Base-by-base conservation (phyloP, 1,139 yeast genomes). In the Nadsonia starkeyi-henricii region DNA sequence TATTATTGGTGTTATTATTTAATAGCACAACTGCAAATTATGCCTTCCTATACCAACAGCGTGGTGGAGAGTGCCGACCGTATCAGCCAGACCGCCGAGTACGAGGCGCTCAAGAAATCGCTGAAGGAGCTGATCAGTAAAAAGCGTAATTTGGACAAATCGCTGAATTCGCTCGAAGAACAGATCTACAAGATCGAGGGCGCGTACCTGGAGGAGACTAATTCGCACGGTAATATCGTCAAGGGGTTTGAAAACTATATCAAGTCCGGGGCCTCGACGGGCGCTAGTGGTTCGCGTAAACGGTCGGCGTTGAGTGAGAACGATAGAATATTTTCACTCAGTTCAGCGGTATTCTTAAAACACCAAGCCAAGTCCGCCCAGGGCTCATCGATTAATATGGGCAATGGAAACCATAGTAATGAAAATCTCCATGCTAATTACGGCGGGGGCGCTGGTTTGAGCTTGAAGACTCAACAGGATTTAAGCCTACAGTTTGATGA, bases 191-290 rank as follows among this genome's bases (percentile, higher is more conserved):
- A 79, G 50, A 78, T 78, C 54, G 97, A 91, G 63, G 79, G 84
- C 5, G 77, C 77, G 30, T 89, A 91, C 61, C 76, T 91, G 49
- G 77, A 81, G 48, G 89, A 83, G 51, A 71, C 79, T 45, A 55
- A 59, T 57, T 67, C 73, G 9, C 77, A 78, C 50, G 96, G 95
- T 0, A 86, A 86, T 61, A 81, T 91, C 36, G 84, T 88, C 36
- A 82, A 82, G 55, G 97, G 97, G 0, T 89, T 88, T 60, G 96
- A 89, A 51, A 82, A 79, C 57, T 84, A 85, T 61, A 72, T 81
- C 48, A 85, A 84, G 60, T 33, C 39, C 4, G 67, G 62, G 45
- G 67, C 67, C 48, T 70, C 72, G 48, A n/a, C 15, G 4, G 17
- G 39, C 39, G 17, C 12, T n/a, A n/a, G 39, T n/a, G 12, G 17